Conservation (phyloP, 208 protist genomes). For the Chromosphaera perkinsii region DNA sequence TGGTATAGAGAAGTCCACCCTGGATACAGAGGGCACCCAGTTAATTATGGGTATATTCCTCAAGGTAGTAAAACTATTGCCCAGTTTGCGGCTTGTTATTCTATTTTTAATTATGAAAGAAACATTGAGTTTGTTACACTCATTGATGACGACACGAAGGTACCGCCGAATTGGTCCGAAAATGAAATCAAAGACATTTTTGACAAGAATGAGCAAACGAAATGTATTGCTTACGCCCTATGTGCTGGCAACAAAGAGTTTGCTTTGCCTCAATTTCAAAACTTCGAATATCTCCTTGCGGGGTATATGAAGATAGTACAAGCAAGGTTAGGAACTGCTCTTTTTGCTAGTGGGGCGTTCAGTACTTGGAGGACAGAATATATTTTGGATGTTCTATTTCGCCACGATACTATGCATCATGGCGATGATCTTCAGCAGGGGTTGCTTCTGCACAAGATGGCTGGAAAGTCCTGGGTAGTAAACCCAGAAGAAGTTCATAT, state of each 20-base stretch:
- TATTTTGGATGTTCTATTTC: constrained; percentile 19
- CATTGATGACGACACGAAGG: constrained; percentile 23
- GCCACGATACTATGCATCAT: constrained; percentile 24
- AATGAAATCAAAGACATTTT: constrained; percentile 3
- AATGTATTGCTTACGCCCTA: constrained; percentile 24
- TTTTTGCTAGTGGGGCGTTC: constrained; percentile 22
- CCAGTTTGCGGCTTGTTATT: constrained; percentile 5
- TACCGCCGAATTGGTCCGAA: constrained; percentile 10
- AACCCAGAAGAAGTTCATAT: not conserved
- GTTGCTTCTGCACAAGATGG: constrained; percentile 15
- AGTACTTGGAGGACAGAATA: constrained; percentile 15
- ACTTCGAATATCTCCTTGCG: no score
- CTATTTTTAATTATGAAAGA: no score
- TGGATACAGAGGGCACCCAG: not conserved
- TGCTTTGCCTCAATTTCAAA: no score
- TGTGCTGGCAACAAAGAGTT: no score
- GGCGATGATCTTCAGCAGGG: constrained; percentile 18
- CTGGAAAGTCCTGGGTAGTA: constrained; percentile 1
- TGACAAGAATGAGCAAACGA: not conserved
- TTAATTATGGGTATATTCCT: constrained; percentile 3
- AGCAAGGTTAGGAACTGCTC: constrained; percentile 11
- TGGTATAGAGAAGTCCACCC: constrained; percentile 6
- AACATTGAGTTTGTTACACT: constrained; percentile 28
- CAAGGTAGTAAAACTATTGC: constrained; percentile 23
- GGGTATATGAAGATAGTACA: constrained; percentile 1